A percentile compares a stretch with the other conserved stretches of the same genome.
These are phyloP conservation scores for Raffaelea arxii DNA, from an alignment of 2,329 filamentous ascomycete species.

Conservation along the genomic window DNA sequence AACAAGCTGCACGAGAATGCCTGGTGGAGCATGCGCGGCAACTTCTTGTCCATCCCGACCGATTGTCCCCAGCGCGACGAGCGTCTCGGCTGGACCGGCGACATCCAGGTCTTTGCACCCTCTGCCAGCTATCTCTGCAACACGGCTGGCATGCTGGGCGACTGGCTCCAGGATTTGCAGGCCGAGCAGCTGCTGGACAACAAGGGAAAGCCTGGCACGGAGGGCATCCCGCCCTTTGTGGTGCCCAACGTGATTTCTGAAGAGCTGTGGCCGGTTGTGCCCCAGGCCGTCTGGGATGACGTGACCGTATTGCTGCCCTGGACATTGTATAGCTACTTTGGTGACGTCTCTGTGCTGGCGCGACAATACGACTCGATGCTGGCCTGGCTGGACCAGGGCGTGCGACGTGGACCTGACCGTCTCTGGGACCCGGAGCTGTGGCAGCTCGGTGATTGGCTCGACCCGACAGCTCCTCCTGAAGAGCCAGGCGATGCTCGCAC, in stretches of 20 bases:
- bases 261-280: neutral
- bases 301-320: constrained; percentile 19
- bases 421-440: constrained; percentile 23
- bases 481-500: constrained; percentile 23
- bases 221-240: constrained; percentile 21
- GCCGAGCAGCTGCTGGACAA: constrained; percentile 20
- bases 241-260: constrained; percentile 10
- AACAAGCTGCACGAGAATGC: constrained; percentile 47
- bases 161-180: constrained; percentile 39
- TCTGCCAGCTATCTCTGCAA: constrained; percentile 45
- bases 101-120: constrained; percentile 38
- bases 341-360: constrained; percentile 19
- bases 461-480: constrained; percentile 25
- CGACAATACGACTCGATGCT: constrained; percentile 18
- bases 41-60: constrained; percentile 47
- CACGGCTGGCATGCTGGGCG: constrained; percentile 36
- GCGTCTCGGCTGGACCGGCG: constrained; percentile 43
- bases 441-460: constrained; percentile 31
- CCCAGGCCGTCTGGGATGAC: constrained; percentile 19
- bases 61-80: constrained; percentile 50
- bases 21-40: constrained; percentile 47
- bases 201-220: too few species aligned
- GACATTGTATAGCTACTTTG: constrained; percentile 19
- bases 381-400: constrained; percentile 17
- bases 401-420: constrained; percentile 15